Evolutionary conservation across 805 yeast species (phyloP).

Genomic region (Kodamaea leandrae): DNA sequence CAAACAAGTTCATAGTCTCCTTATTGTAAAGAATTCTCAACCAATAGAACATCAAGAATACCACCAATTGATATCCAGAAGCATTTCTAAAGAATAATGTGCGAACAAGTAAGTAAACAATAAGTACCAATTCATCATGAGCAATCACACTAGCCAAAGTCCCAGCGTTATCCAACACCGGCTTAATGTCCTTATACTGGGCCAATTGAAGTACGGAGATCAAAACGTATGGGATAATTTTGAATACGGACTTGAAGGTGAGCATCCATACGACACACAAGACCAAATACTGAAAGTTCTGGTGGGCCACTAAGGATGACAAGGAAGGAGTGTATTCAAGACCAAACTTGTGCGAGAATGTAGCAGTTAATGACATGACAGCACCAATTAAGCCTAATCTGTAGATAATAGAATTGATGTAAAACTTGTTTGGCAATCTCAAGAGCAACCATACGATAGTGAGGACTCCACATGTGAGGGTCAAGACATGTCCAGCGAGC

Average conservation of each 20-base stretch:
- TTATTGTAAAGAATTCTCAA: constrained; percentile 58
- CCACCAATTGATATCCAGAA: constrained; percentile 64
- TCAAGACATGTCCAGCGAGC: constrained; percentile 54
- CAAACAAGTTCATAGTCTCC: constrained; percentile 45
- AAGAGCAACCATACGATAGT: constrained; percentile 36
- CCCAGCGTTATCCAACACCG: constrained; percentile 37
- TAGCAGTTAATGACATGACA: constrained; percentile 47
- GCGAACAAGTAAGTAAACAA: constrained; percentile 53
- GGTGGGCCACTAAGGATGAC: constrained; percentile 64
- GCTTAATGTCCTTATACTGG: constrained; percentile 35
- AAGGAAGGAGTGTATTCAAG: constrained; percentile 56
- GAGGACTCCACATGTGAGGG: constrained; percentile 46
- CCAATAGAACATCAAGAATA: constrained; percentile 65
- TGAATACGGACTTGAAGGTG: constrained; percentile 63
- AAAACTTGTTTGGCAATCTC: constrained; percentile 37
- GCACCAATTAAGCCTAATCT: constrained; percentile 58
- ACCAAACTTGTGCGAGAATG: constrained; percentile 59
- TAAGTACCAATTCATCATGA: constrained; percentile 56
- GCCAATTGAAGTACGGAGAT: constrained; percentile 59
- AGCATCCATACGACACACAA: constrained; percentile 59
- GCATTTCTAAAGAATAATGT: constrained; percentile 63
- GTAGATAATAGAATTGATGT: constrained; percentile 52
- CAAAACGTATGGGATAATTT: constrained; percentile 57
- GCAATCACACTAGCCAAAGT: constrained; percentile 50
- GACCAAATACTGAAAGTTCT: constrained; percentile 67